Evolutionary conservation across 2,329 filamentous ascomycete species (phyloP).

Genomic region (Aspergillus fructus): DNA sequence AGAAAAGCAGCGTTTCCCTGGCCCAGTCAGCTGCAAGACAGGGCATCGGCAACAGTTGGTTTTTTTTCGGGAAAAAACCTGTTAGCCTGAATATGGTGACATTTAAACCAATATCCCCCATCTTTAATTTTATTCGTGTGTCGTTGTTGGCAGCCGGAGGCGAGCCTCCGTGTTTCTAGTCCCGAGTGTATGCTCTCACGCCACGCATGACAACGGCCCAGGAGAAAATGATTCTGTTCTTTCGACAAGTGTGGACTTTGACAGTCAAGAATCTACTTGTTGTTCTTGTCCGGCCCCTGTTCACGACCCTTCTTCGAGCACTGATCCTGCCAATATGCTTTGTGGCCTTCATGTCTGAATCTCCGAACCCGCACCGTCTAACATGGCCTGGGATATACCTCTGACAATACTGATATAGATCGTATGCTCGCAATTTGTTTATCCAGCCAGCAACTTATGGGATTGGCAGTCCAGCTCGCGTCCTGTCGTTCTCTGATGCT

Average conservation of each 20-base stretch:
- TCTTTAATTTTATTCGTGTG: not conserved
- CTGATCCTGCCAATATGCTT: conserved; percentile 59
- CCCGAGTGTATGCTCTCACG: not conserved
- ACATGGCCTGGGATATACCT: not conserved
- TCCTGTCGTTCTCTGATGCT: conserved; percentile 66
- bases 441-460: conserved; percentile 74
- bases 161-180: not conserved
- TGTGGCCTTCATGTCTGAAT: conserved; percentile 42
- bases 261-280: conserved; percentile 58
- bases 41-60: not conserved
- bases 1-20: not conserved
- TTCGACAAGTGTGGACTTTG: conserved; percentile 56
- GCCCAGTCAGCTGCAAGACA: not conserved
- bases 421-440: conserved; percentile 79
- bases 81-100: not conserved
- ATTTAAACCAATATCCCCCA: not conserved
- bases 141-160: not conserved
- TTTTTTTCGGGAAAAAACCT: not conserved
- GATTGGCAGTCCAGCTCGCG: conserved; percentile 60
- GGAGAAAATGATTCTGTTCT: conserved; percentile 35
- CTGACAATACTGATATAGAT: conserved; percentile 31
- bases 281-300: conserved; percentile 53
- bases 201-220: not conserved
- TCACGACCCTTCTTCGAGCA: conserved; percentile 55
- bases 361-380: not conserved